A percentile compares a stretch with the other conserved stretches of the same genome.
Evolutionary conservation across 1,139 yeast species (phyloP).

Genomic region (Kodamaea alishanica): DNA sequence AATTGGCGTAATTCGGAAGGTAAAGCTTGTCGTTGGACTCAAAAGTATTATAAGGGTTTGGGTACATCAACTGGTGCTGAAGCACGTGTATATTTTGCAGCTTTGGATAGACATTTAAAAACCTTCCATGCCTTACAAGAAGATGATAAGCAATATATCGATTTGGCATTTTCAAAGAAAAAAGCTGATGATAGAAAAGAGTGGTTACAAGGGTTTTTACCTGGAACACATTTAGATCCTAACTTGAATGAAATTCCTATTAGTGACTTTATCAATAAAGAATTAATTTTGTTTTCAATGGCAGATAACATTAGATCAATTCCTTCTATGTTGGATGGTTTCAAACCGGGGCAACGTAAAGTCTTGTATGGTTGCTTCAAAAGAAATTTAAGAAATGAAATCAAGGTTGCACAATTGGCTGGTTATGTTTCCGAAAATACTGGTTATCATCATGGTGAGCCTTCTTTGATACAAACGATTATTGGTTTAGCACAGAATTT

Average conservation of each 20-base stretch:
- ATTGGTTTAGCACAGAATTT: constrained; percentile 93
- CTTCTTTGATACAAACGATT: constrained; percentile 81
- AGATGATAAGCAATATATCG: constrained; percentile 78
- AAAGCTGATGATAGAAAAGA: constrained; percentile 97
- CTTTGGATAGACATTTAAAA: constrained; percentile 82
- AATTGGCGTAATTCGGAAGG: constrained; percentile 89
- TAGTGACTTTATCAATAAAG: constrained; percentile 91
- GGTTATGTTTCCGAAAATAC: constrained; percentile 90
- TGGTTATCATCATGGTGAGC: constrained; percentile 96
- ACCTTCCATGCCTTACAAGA: constrained; percentile 78
- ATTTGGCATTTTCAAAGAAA: constrained; percentile 90
- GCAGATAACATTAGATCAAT: constrained; percentile 96
- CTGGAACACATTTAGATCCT: constrained; percentile 94
- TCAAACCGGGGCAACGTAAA: constrained; percentile 96
- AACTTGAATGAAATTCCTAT: constrained; percentile 75
- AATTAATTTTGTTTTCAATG: constrained; percentile 89
- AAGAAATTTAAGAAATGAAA: constrained; percentile 70
- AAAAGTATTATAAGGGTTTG: constrained; percentile 96
- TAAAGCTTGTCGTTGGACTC: constrained; percentile 73
- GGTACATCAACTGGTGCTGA: constrained; percentile 88
- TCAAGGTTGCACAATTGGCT: constrained; percentile 87
- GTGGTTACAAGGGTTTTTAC: constrained; percentile 86
- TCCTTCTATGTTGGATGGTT: constrained; percentile 91
- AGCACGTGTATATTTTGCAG: constrained; percentile 85
- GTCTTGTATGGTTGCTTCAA: constrained; percentile 86